Evolutionary conservation across 495 filamentous ascomycete genomes (phyloP).

Genomic region (Staphylotrichum tortipilum): DNA sequence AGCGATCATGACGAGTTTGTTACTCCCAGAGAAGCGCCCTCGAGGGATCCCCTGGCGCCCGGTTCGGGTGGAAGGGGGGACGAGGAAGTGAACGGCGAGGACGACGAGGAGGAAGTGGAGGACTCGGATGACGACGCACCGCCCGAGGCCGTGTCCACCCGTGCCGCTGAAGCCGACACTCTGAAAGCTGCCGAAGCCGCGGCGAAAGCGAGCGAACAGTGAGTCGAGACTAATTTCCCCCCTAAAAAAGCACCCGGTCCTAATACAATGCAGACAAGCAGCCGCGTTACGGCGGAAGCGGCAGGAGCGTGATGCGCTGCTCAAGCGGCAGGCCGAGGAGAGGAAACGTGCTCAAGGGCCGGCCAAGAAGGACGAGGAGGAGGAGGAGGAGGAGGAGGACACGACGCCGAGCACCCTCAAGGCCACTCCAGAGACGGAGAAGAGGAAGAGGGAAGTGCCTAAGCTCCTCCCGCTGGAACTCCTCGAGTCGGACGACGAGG

Average conservation of each 20-base stretch:
- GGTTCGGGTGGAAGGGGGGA: too few relatives aligned
- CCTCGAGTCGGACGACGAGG: conserved; percentile 37
- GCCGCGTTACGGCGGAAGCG: conserved; percentile 37
- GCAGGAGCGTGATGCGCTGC: conserved; percentile 36
- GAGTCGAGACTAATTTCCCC: not conserved
- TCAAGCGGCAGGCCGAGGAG: conserved; percentile 38
- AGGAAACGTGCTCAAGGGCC: conserved; percentile 23
- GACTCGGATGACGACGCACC: conserved; percentile 37
- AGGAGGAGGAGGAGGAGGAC: conserved; percentile 11
- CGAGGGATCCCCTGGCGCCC: conserved; percentile 19
- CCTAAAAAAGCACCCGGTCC: not conserved
- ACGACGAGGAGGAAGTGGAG: conserved; percentile 27
- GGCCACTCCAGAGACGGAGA: conserved; percentile 6
- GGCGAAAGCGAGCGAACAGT: conserved; percentile 36
- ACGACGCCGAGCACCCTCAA: conserved; percentile 13
- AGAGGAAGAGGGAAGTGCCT: conserved; percentile 28
- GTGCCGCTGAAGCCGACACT: conserved; percentile 26
- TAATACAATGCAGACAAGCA: conserved; percentile 27
- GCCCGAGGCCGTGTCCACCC: conserved; percentile 38
- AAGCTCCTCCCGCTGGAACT: conserved; percentile 38
- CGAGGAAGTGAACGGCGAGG: too few relatives aligned
- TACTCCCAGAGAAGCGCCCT: conserved; percentile 26
- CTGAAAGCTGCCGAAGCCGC: conserved; percentile 30
- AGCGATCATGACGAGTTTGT: conserved; percentile 27
- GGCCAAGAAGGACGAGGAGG: conserved; percentile 1